Evolutionary conservation across 2,329 filamentous ascomycete genomes (phyloP), one percentile per base, ranked within the genome.

Genomic region (Ophiostoma piceae): DNA sequence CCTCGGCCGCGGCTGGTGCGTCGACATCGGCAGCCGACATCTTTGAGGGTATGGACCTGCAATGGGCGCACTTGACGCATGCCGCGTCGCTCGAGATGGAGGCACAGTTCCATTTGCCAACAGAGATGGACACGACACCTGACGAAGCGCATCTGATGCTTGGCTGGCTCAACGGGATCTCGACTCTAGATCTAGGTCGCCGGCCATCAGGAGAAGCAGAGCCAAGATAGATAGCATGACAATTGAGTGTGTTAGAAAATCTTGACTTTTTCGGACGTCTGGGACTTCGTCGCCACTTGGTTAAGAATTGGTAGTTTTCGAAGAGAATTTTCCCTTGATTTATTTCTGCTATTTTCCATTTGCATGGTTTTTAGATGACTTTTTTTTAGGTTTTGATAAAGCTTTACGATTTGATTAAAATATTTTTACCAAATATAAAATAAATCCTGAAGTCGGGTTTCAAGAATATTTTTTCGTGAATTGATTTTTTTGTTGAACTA

Each of bases 31-130:
- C 64, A 2, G 65, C 51, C 12, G 67, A 64, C 39, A 57, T 71
- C 12, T 67, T 71, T 51, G 67, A 69, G 8, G 70, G 70, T n/a
- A 69, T 71, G 70, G 70, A 71, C 57, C 37, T 71, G 67, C 37
- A 69, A 39, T 69, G 65, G 70, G 67, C 65, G 6, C 51, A 71
- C 39, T 39, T 37, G 26, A 66, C 47, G 12, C 69, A 68, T 19
- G 64, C 62, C 1, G 67, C 47, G 7, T 37, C 64, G 7, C 47
- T 71, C 0, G 69, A 60, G 12, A 67, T 71, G 64, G 64, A 68
- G 14, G 60, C 60, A 32, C 60, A 64, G 60, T 66, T 66, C 8
- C 39, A 66, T 14, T 19, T 64, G 32, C 60, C 60, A 29, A 35
- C 60, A 29, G 60, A 64, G 6, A 64, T 64, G 60, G 60, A 64